Evolutionary conservation across 1,139 yeast species (phyloP).

Genomic region (Taphrina deformans): DNA sequence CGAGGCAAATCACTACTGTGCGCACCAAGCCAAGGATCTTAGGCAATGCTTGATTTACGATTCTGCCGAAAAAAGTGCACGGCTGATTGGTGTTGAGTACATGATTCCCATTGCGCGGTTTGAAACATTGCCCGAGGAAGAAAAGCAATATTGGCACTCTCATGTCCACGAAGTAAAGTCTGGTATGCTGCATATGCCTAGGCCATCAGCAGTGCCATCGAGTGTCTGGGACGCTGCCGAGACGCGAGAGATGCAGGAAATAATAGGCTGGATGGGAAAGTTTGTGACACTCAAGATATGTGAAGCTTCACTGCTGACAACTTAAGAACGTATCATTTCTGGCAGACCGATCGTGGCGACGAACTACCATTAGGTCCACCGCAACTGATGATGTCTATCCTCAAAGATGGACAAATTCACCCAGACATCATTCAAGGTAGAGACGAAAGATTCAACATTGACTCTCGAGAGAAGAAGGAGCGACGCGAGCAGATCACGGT

Average conservation of each 20-base stretch:
- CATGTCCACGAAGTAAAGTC: conserved; percentile 34
- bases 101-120: conserved; percentile 33
- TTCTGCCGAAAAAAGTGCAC: conserved; percentile 18
- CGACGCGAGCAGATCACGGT: conserved; percentile 21
- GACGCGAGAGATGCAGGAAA: conserved; percentile 30
- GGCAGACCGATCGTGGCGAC: conserved; percentile 36
- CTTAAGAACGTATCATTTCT: conserved; percentile 28
- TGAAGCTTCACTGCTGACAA: background rate
- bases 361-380: conserved; percentile 34
- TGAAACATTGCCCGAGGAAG: conserved; percentile 25
- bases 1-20: conserved; percentile 32
- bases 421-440: conserved; percentile 19
- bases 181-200: conserved; percentile 33
- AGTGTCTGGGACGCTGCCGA: conserved; percentile 33
- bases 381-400: conserved; percentile 31
- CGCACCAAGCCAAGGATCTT: conserved; percentile 26
- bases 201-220: conserved; percentile 20
- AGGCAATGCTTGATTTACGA: conserved; percentile 35
- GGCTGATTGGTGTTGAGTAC: conserved; percentile 35
- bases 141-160: conserved; percentile 34
- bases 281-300: background rate
- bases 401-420: conserved; percentile 14
- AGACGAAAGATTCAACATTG: conserved; percentile 16
- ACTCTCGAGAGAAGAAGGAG: conserved; percentile 17
- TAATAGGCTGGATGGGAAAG: conserved; percentile 33